A percentile compares a stretch with the other conserved stretches of the same genome.
phyloP scores from a whole-genome alignment of 495 filamentous ascomycete species.

The Hypoxylon rickii region DNA sequence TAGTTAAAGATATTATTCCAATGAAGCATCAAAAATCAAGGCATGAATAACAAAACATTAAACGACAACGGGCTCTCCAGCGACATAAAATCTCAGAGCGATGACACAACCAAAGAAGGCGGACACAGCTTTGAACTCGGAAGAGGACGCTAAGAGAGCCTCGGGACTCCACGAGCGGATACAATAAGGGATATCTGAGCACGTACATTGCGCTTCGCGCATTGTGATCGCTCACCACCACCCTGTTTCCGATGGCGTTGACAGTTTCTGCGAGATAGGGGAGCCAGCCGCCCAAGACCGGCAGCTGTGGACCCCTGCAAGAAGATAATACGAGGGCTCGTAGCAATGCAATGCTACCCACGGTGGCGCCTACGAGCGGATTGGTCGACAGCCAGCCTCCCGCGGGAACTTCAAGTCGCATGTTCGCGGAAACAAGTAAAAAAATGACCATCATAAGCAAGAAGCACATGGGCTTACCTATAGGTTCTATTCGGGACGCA shows the following conservation, averaged over 20 bases:
- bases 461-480: slow-evolving; percentile 7
- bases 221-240: slow-evolving; percentile 1
- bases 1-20: not conserved
- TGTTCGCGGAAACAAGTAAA: not conserved
- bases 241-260: slow-evolving; percentile 14
- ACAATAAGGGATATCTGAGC: slow-evolving; percentile 9
- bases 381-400: slow-evolving; percentile 7
- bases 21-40: slow-evolving; percentile 17
- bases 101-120: not conserved
- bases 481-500: not conserved
- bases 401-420: slow-evolving; percentile 3
- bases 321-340: slow-evolving; percentile 28
- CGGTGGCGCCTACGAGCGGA: slow-evolving; percentile 13
- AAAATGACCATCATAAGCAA: slow-evolving; percentile 3
- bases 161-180: not conserved
- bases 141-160: not conserved
- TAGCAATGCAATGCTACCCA: slow-evolving; percentile 28
- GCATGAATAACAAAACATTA: not conserved
- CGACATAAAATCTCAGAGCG: not conserved
- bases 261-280: slow-evolving; percentile 27
- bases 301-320: slow-evolving; percentile 27
- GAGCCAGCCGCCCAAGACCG: slow-evolving; percentile 18
- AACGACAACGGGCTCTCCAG: not conserved
- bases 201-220: not conserved
- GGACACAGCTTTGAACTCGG: not conserved